Evolutionary conservation across 129 eudicot species (phyloP).

Genomic region (Artemisia tridentata): DNA sequence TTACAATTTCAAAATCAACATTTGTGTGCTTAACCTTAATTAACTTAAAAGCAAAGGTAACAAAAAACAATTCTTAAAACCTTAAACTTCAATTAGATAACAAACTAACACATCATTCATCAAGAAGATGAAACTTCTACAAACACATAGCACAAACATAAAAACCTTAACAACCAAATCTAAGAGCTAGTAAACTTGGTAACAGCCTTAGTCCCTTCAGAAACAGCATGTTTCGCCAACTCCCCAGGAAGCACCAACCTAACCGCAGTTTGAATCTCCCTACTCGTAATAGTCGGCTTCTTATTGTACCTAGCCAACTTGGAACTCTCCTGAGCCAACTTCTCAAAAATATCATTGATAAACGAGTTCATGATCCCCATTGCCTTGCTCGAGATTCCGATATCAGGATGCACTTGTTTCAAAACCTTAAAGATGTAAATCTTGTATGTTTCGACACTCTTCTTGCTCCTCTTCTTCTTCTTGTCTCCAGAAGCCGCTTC

Average conservation of each 20-base stretch:
- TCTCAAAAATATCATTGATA: conserved; percentile 41
- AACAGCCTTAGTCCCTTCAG: conserved; percentile 38
- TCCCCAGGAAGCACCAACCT: conserved; percentile 52
- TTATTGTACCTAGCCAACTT: conserved; percentile 46
- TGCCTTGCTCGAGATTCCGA: conserved; percentile 40
- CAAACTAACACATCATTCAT: too few species aligned
- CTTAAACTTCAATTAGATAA: too few species aligned
- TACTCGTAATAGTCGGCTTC: conserved; percentile 45
- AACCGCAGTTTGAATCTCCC: conserved; percentile 55
- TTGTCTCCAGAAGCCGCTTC: conserved; percentile 26
- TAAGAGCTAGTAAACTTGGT: conserved; percentile 23
- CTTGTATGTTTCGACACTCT: conserved; percentile 27
- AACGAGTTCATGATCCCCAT: conserved; percentile 46
- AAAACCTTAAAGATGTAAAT: conserved; percentile 32
- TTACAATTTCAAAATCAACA: too few species aligned
- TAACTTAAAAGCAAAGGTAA: too few species aligned
- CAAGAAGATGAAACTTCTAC: neutral
- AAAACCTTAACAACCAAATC: conserved; percentile 1
- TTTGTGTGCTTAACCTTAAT: too few species aligned
- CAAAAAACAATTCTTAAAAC: too few species aligned
- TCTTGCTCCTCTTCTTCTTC: conserved; percentile 31
- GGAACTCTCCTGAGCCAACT: conserved; percentile 38
- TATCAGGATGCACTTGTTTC: conserved; percentile 42
- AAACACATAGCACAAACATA: neutral
- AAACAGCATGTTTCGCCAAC: conserved; percentile 46